These are phyloP conservation scores for Protomyces macrosporus DNA, from an alignment of 1,139 yeast genomes.

Conservation along the genomic window DNA sequence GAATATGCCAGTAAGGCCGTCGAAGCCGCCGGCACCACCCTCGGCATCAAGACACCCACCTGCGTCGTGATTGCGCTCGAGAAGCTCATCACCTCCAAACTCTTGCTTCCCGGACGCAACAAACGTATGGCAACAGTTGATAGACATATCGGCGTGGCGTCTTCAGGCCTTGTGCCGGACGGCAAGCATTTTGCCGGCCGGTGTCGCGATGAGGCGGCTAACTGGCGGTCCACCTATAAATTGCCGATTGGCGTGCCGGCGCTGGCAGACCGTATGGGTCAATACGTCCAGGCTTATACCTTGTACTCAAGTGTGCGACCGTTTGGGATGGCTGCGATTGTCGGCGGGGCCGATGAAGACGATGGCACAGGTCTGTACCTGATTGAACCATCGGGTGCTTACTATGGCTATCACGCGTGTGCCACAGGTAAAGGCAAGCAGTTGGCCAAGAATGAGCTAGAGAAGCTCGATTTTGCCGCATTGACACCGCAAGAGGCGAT, in stretches of 20 bases:
- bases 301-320: slow-evolving; percentile 96
- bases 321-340: slow-evolving; percentile 84
- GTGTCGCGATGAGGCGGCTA: slow-evolving; percentile 85
- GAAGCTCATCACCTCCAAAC: slow-evolving; percentile 77
- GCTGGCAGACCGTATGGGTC: slow-evolving; percentile 80
- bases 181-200: slow-evolving; percentile 89
- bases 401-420: slow-evolving; percentile 79
- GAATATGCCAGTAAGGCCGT: slow-evolving; percentile 98
- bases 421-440: slow-evolving; percentile 98
- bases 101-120: slow-evolving; percentile 84
- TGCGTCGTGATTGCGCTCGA: slow-evolving; percentile 97
- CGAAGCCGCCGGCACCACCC: slow-evolving; percentile 82
- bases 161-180: slow-evolving; percentile 92
- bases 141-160: slow-evolving; percentile 85
- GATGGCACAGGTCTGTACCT: slow-evolving; percentile 87
- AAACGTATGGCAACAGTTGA: slow-evolving; percentile 88
- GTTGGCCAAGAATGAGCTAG: slow-evolving; percentile 90
- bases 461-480: slow-evolving; percentile 70
- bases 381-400: slow-evolving; percentile 93
- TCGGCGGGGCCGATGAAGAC: slow-evolving; percentile 80
- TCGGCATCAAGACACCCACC: slow-evolving; percentile 86
- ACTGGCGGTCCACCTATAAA: slow-evolving; percentile 73
- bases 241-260: slow-evolving; percentile 73
- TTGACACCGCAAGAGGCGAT: slow-evolving; percentile 76
- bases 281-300: slow-evolving; percentile 92